Conservation (phyloP, 352 stramenopile species). For the Hyaloperonospora brassicae region DNA sequence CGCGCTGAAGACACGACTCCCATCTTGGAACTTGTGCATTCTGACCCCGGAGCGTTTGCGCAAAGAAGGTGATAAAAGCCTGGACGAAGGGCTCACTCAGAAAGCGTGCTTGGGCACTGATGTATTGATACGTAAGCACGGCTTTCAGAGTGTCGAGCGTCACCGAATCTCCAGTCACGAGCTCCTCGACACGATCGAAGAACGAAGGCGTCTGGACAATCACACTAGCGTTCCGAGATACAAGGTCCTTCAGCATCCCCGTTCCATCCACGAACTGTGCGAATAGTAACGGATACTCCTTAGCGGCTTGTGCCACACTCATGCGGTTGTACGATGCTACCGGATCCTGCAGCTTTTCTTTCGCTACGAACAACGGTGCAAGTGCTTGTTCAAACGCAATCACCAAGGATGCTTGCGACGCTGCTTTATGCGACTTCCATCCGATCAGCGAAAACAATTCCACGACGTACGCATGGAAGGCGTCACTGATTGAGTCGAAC, state of each 20-base stretch:
- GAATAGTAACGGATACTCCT: constrained; percentile 50
- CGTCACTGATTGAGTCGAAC: constrained; percentile 59
- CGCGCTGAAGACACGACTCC: constrained; percentile 79
- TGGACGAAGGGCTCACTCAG: constrained; percentile 76
- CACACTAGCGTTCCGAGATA: constrained; percentile 29
- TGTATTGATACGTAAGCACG: constrained; percentile 48
- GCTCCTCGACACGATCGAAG: constrained; percentile 39
- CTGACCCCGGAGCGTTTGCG: constrained; percentile 70
- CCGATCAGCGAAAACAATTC: constrained; percentile 64
- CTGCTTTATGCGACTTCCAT: constrained; percentile 24
- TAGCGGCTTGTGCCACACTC: constrained; percentile 40
- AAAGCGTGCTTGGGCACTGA: constrained; percentile 28
- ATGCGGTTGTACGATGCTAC: constrained; percentile 87
- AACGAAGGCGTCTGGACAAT: constrained; percentile 58
- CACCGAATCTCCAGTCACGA: constrained; percentile 8
- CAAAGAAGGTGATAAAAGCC: constrained; percentile 88
- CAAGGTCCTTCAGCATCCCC: constrained; percentile 21
- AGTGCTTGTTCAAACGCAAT: constrained; percentile 82
- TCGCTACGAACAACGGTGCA: constrained; percentile 72
- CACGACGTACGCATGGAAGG: constrained; percentile 74
- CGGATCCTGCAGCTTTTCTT: constrained; percentile 84
- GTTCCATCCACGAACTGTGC: constrained; percentile 51
- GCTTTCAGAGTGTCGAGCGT: constrained; percentile 38
- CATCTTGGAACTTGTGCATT: constrained; percentile 79
- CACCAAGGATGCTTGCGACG: constrained; percentile 43